Percentiles rank a stretch among this genome's conserved stretches.
phyloP scores from a whole-genome alignment of 2,329 filamentous ascomycete species.

The Cryphonectria carpinicola region DNA sequence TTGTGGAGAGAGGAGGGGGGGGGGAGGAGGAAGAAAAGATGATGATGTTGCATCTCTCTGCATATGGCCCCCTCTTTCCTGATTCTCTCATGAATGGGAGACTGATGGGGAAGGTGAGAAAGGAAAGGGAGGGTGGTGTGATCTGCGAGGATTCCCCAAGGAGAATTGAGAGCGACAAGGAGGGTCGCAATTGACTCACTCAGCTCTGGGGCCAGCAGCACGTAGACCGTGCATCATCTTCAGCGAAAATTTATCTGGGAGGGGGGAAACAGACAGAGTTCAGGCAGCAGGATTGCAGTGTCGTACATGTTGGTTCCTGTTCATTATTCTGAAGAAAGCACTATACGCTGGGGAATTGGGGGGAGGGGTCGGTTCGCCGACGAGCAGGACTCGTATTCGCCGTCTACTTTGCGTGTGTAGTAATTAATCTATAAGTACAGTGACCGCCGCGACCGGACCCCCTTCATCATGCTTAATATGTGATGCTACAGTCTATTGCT shows the following conservation, averaged over 20 bases:
- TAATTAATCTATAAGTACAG: not conserved
- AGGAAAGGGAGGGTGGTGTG: not conserved
- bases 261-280: not conserved
- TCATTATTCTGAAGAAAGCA: not conserved
- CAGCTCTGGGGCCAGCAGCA: not conserved
- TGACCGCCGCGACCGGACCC: not conserved
- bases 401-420: not conserved
- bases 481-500: not conserved
- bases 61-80: not conserved
- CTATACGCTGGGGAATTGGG: not conserved
- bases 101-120: not conserved
- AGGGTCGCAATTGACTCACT: not conserved
- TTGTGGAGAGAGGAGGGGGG: no score
- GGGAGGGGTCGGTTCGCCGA: not conserved
- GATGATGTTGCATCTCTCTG: not conserved
- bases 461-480: not conserved
- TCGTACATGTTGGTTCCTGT: not conserved
- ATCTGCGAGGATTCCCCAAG: not conserved
- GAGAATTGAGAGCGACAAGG: not conserved
- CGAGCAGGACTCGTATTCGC: not conserved
- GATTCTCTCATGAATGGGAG: not conserved
- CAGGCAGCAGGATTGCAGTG: not conserved
- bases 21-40: not conserved
- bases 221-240: not conserved
- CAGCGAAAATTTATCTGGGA: not conserved